Evolutionary conservation across 1,284 basidiomycete genomes (phyloP).

Genomic region (Xerocomus nothofagi): DNA sequence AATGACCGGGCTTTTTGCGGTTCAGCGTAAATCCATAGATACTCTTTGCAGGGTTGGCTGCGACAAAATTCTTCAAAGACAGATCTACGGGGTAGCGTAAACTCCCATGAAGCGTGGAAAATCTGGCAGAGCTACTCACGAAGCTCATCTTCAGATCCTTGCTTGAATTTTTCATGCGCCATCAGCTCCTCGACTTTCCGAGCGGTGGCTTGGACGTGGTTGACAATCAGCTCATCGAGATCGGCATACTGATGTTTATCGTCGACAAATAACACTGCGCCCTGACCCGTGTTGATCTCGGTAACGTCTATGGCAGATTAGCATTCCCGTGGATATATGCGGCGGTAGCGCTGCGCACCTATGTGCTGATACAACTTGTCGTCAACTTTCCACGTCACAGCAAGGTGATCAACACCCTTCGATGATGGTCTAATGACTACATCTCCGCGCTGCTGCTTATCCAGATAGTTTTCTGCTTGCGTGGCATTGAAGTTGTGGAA

Average conservation of each 20-base stretch:
- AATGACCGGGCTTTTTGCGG: slow-evolving; percentile 87
- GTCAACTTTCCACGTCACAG: slow-evolving; percentile 99
- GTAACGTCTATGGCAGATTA: slow-evolving; percentile 69
- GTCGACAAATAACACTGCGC: slow-evolving; percentile 78
- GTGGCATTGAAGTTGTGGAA: slow-evolving; percentile 95
- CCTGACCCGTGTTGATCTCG: slow-evolving; percentile 80
- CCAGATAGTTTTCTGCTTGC: slow-evolving; percentile 89
- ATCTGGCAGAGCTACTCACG: slow-evolving; percentile 54
- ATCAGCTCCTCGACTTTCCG: slow-evolving; percentile 94
- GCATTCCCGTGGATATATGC: slow-evolving; percentile 2
- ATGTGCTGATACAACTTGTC: slow-evolving; percentile 97
- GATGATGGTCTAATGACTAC: slow-evolving; percentile 96
- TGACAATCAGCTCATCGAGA: slow-evolving; percentile 96
- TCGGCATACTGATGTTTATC: slow-evolving; percentile 87
- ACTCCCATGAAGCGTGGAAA: not conserved
- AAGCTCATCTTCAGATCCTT: slow-evolving; percentile 83
- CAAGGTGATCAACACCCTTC: slow-evolving; percentile 91
- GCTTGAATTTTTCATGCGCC: slow-evolving; percentile 95
- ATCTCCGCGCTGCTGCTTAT: slow-evolving; percentile 90
- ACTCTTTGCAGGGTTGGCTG: slow-evolving; percentile 91
- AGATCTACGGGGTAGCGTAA: slow-evolving; percentile 53
- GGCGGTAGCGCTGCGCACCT: slow-evolving; percentile 48
- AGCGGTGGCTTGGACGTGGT: slow-evolving; percentile 94
- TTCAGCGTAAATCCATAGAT: slow-evolving; percentile 97
- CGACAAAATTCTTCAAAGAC: slow-evolving; percentile 88